phyloP scores from a whole-genome alignment of 768 basidiomycete genomes.

The Fistulinella prunicolor region DNA sequence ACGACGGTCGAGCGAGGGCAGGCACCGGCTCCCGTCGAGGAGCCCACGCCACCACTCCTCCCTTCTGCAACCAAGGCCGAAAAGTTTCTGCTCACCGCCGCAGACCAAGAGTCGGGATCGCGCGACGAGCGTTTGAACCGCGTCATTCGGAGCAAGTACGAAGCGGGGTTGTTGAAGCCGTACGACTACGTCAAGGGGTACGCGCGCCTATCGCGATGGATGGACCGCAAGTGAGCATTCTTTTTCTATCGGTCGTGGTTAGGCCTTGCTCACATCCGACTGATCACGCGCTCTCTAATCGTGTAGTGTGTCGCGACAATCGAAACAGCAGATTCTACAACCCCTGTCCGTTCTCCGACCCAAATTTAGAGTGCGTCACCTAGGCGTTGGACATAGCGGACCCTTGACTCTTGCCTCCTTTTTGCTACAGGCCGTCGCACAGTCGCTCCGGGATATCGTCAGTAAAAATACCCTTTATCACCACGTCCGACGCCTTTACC shows the following conservation, averaged over 20 bases:
- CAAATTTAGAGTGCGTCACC: slow-evolving; percentile 69
- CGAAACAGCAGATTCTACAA: slow-evolving; percentile 88
- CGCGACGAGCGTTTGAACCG: slow-evolving; percentile 85
- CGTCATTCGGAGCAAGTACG: slow-evolving; percentile 95
- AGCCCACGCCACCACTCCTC: slow-evolving; percentile 50
- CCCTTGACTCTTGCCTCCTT: neutral
- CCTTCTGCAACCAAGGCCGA: slow-evolving; percentile 81
- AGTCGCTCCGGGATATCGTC: slow-evolving; percentile 80
- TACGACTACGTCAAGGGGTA: slow-evolving; percentile 98
- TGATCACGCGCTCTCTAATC: too few relatives aligned
- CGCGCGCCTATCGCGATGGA: slow-evolving; percentile 87
- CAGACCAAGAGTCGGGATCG: slow-evolving; percentile 90
- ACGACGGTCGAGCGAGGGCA: slow-evolving; percentile 20
- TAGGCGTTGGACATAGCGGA: too few relatives aligned
- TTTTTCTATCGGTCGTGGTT: neutral
- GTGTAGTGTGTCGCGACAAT: slow-evolving; percentile 87
- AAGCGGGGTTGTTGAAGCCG: slow-evolving; percentile 90
- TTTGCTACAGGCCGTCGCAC: slow-evolving; percentile 61
- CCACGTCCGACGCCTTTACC: neutral
- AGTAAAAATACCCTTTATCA: slow-evolving; percentile 16
- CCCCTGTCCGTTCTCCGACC: slow-evolving; percentile 83
- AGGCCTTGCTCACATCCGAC: too few relatives aligned
- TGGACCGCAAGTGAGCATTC: slow-evolving; percentile 77
- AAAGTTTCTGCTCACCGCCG: slow-evolving; percentile 86
- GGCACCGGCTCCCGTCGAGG: slow-evolving; percentile 33